A percentile compares a stretch with the other conserved stretches of the same genome.
Evolutionary conservation across 2,329 filamentous ascomycete species (phyloP).

Genomic region (Fusarium mangiferae): DNA sequence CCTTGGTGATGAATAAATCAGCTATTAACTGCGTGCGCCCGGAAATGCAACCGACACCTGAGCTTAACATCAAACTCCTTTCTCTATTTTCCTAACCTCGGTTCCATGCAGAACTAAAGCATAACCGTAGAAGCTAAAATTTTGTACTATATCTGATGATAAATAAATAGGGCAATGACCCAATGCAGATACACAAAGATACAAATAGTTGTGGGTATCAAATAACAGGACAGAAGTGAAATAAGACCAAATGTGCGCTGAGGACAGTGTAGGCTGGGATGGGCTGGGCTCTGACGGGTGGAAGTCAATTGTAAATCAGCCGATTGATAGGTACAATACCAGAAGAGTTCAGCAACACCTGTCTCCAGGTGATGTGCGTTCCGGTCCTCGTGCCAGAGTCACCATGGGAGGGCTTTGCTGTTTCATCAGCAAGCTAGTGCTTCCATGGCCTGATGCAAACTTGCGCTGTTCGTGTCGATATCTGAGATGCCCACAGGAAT

Average conservation of each 20-base stretch:
- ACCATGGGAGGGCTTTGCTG: background rate
- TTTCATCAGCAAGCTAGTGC: conserved; percentile 1
- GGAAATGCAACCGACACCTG: conserved; percentile 17
- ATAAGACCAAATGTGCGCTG: conserved; percentile 5
- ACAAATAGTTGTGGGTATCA: conserved; percentile 42
- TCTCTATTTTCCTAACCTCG: conserved; percentile 32
- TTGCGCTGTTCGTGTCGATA: conserved; percentile 19
- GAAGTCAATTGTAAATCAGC: background rate
- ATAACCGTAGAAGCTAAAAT: conserved; percentile 7
- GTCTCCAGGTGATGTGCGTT: background rate
- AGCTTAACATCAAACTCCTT: background rate
- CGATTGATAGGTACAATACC: background rate
- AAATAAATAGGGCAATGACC: conserved; percentile 6
- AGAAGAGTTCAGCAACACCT: background rate
- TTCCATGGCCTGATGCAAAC: conserved; percentile 7
- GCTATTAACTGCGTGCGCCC: conserved; percentile 13
- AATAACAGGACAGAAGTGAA: conserved; percentile 43
- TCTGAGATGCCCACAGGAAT: conserved; percentile 28
- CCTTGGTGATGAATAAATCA: conserved; percentile 18
- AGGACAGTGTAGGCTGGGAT: background rate
- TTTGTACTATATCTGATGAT: conserved; percentile 20
- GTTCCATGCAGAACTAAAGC: conserved; percentile 23
- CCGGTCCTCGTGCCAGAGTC: background rate
- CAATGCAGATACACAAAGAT: conserved; percentile 24
- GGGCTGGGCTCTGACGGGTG: conserved; percentile 1